Evolutionary conservation across 495 filamentous ascomycete genomes (phyloP).

Genomic region (Friedmanniomyces simplex): DNA sequence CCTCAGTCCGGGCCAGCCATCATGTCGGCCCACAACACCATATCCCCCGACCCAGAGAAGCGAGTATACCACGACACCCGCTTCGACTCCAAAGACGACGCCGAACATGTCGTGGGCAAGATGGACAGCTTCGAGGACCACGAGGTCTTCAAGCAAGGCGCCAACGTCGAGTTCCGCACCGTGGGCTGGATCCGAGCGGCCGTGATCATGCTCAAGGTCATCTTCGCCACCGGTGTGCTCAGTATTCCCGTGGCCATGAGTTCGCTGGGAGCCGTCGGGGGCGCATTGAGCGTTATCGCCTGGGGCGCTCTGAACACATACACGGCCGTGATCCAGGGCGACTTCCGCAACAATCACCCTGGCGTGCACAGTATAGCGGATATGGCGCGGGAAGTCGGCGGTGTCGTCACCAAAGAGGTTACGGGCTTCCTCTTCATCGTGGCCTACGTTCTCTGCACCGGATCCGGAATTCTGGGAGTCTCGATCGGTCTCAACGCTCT

Average conservation of each 20-base stretch:
- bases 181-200: conserved; percentile 46
- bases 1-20: not conserved
- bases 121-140: conserved; percentile 4
- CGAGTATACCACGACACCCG: not conserved
- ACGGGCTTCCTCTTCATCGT: conserved; percentile 37
- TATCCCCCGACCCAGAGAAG: conserved; percentile 3
- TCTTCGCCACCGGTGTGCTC: conserved; percentile 39
- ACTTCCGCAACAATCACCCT: conserved; percentile 31
- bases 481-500: conserved; percentile 43
- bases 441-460: conserved; percentile 39
- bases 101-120: conserved; percentile 1
- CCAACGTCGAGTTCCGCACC: conserved; percentile 46
- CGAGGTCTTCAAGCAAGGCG: conserved; percentile 44
- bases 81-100: not conserved
- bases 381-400: conserved; percentile 33
- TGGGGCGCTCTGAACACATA: conserved; percentile 36
- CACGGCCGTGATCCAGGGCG: conserved; percentile 23
- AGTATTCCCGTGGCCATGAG: conserved; percentile 33
- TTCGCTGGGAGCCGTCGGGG: conserved; percentile 33
- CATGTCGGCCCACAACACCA: not conserved
- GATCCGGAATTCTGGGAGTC: conserved; percentile 41
- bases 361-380: conserved; percentile 34
- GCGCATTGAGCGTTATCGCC: conserved; percentile 35
- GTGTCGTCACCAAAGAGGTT: conserved; percentile 18
- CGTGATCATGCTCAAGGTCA: conserved; percentile 49